Base-by-base conservation (phyloP, 148 eudicot genomes). In the Dysphania ambrosioides region DNA sequence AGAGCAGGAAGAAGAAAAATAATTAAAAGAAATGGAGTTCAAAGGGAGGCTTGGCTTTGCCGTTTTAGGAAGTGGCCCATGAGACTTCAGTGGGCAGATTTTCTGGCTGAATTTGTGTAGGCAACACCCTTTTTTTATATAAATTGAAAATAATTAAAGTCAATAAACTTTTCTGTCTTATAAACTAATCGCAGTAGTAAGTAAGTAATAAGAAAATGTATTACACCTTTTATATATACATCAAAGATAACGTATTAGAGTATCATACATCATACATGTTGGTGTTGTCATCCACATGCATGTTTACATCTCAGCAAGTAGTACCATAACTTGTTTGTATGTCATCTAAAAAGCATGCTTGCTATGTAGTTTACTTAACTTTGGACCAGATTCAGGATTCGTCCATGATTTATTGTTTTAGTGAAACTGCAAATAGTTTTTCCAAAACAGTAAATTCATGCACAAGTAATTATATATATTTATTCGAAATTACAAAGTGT, bases 71-170 rank as follows among this genome's bases (percentile, higher is more conserved):
- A 79, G 78, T 73, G 66, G 76, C 77, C 80, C 84, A 78, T 77
- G 84, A 73, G 77, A 82, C 31, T 73, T 78, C 35, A 61, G 66
- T 83, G 84, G 76, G 73, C 86, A 82, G 80, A 74, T 84, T 80
- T 80, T 72, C 84, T 76, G 88, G 80, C 87, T 76, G 68, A 44
- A 36, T 66, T 66, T 72, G 30, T 78, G 80, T 78, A 84, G 82
- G 69, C 66, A 71, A 70, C 77, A 71, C 59, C 58, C 69, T n/a
- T n/a, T 47, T 47, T 15, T 11, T 12, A 49, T n/a, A 16, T 16
- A 2, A 29, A n/a, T 32, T n/a, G 16, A 34, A 62, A 30, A 47
- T 13, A 13, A 13, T 47, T 47, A 5, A 47, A 21, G 53, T 47
- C 53, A 47, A n/a, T n/a, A n/a, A n/a, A n/a, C n/a, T n/a, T n/a